Conservation (phyloP, 768 basidiomycete genomes). For the Dacryopinax primogenitus region DNA sequence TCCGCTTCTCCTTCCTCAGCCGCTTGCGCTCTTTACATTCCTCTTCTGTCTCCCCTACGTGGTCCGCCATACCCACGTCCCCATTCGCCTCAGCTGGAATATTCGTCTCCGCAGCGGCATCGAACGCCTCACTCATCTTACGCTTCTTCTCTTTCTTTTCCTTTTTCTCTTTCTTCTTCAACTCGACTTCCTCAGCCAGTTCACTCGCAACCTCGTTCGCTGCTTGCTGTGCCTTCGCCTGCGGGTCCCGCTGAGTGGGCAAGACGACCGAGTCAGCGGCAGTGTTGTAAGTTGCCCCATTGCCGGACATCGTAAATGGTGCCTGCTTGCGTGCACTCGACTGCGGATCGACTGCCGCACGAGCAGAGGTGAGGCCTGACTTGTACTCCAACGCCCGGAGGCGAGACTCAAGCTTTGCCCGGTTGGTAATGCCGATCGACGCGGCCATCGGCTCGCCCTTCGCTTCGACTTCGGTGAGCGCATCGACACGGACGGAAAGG, state of each 20-base stretch:
- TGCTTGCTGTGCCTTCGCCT: constrained; percentile 58
- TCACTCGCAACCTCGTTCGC: constrained; percentile 78
- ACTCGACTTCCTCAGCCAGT: constrained; percentile 69
- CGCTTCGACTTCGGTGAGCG: constrained; percentile 80
- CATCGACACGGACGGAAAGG: constrained; percentile 93
- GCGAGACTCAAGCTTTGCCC: constrained; percentile 89
- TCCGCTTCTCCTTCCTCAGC: constrained; percentile 57
- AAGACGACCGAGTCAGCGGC: constrained; percentile 72
- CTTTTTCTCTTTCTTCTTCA: constrained; percentile 40
- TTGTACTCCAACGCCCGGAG: constrained; percentile 79
- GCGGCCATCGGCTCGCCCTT: constrained; percentile 74
- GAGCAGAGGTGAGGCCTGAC: constrained; percentile 56
- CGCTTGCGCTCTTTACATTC: constrained; percentile 59
- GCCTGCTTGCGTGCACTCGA: constrained; percentile 50
- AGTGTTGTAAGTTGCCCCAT: constrained; percentile 65
- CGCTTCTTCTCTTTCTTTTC: constrained; percentile 37
- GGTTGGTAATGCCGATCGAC: constrained; percentile 83
- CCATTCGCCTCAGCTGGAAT: constrained; percentile 26
- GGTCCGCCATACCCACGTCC: constrained; percentile 23
- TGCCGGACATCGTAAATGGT: constrained; percentile 69
- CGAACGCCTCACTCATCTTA: constrained; percentile 13
- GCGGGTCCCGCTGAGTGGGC: constrained; percentile 57
- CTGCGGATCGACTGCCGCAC: constrained; percentile 41
- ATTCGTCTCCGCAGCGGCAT: constrained; percentile 19
- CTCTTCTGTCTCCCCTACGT: constrained; percentile 54